Evolutionary conservation across 2,329 filamentous ascomycete genomes (phyloP), one percentile per base, ranked within the genome.

Genomic region (Verticillium albo-atrum): DNA sequence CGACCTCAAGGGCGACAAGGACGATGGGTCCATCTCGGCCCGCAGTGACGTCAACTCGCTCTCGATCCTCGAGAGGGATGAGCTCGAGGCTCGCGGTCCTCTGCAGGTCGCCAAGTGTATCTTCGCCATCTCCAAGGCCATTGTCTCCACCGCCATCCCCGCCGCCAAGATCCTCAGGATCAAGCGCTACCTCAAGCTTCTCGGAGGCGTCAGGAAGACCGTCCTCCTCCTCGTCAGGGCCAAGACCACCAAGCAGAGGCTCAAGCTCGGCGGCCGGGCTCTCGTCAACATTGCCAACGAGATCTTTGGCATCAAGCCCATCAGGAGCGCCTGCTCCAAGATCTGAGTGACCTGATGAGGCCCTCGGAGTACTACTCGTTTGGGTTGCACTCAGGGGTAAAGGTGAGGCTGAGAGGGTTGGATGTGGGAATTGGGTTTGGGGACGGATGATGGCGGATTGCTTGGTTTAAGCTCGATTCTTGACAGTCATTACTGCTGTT

Each of bases 121-220:
- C 12, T 62, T 58, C 14, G 57, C 65, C 35, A 63, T 68, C 51
- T 58, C 63, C 25, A 58, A 66, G 61, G 51, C 64, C 2, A 60
- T 68, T 9, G 64, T 57, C 54, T 63, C 61, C 12, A 67, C 64
- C 2, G 65, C 65, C 4, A 58, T 68, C 2, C 66, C 66, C 4
- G 64, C 64, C 4, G 62, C 64, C 57, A 68, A 68, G 63, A 57
- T 68, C 25, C 62, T 67, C 9, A 56, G 62, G 28, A 67, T 68
- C 64, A 68, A 68, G 63, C 66, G 65, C 61, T 65, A 64, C 61
- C 64, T 68, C 42, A 60, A 68, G 61, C 63, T 61, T 0, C 67
- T 68, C 12, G 67, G 65, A 20, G 66, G 67, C 10, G 52, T 60
- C 27, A 64, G 62, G 59, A 52, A 66, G 62, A 62, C 65, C 5